Evolutionary conservation across 345 rosid genomes (phyloP).

Genomic region (Salix exigua): DNA sequence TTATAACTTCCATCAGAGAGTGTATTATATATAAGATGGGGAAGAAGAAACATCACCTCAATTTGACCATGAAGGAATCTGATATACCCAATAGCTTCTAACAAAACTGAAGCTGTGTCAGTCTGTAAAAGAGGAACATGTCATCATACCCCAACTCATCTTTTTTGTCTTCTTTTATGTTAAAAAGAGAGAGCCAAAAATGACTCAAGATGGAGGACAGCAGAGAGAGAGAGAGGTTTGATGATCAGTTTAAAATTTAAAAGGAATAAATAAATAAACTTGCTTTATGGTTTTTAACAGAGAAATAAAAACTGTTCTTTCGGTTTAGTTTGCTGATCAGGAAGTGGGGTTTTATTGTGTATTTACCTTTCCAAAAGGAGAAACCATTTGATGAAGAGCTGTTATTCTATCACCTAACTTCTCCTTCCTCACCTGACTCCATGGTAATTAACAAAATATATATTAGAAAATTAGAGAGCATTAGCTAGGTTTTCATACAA

Average conservation of each 20-base stretch:
- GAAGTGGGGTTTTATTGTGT: neutral
- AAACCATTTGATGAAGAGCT: conserved; percentile 92
- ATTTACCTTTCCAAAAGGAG: conserved; percentile 92
- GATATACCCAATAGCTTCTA: conserved; percentile 98
- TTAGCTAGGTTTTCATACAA: neutral
- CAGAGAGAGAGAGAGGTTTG: neutral
- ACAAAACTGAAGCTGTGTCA: conserved; percentile 99
- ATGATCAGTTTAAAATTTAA: neutral
- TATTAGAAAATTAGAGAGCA: neutral
- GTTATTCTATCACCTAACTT: conserved; percentile 82
- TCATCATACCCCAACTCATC: conserved; percentile 41
- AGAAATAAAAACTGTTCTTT: neutral
- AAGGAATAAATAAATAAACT: neutral
- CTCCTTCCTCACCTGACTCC: conserved; percentile 76
- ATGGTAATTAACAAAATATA: neutral
- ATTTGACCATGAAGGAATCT: conserved; percentile 99
- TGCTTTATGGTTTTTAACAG: conserved; percentile 10
- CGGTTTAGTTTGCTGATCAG: neutral
- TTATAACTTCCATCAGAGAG: conserved; percentile 21
- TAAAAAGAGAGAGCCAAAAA: conserved; percentile 18
- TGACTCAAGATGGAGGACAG: conserved; percentile 3
- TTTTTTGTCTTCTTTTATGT: conserved; percentile 19
- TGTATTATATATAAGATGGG: conserved; percentile 7
- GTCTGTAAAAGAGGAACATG: conserved; percentile 66
- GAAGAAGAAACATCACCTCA: conserved; percentile 60